A percentile compares a stretch with the other conserved stretches of the same genome.
Evolutionary conservation across 225 moss, liverwort and hornwort species (phyloP).

Genomic region (Anthoceros angustus): DNA sequence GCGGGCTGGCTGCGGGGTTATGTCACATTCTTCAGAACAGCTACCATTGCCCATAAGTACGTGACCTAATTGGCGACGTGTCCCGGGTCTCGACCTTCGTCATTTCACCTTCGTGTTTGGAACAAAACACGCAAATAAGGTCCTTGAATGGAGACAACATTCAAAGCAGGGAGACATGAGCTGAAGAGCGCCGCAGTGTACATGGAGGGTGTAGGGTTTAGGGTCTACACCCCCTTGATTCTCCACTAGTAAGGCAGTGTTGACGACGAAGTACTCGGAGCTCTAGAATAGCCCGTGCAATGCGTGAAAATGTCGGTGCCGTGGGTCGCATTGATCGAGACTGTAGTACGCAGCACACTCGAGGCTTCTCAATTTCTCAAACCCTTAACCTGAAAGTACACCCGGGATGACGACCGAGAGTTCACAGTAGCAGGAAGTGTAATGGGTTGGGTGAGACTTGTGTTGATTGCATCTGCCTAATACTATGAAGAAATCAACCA

Average conservation of each 20-base stretch:
- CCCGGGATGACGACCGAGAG: background rate
- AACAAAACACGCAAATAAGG: background rate
- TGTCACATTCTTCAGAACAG: constrained; percentile 41
- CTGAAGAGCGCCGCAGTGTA: too few species aligned
- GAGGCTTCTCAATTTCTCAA: constrained; percentile 70
- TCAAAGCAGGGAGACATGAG: background rate
- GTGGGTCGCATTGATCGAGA: constrained; percentile 65
- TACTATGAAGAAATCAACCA: constrained; percentile 85
- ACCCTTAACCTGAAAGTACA: constrained; percentile 22
- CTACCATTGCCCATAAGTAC: constrained; percentile 73
- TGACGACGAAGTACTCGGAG: constrained; percentile 60
- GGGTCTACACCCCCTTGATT: constrained; percentile 42
- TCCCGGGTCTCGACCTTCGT: constrained; percentile 42
- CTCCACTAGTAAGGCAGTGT: constrained; percentile 82
- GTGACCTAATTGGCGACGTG: constrained; percentile 78
- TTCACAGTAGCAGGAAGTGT: background rate
- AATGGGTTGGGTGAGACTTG: too few species aligned
- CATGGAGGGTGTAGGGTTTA: background rate
- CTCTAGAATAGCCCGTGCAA: constrained; percentile 32
- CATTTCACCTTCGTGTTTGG: constrained; percentile 44
- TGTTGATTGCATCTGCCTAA: too few species aligned
- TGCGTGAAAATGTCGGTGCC: constrained; percentile 24
- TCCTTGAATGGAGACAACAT: background rate
- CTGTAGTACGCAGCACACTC: constrained; percentile 63
- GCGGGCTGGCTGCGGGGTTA: constrained; percentile 20